Evolutionary conservation across 2,329 filamentous ascomycete genomes (phyloP), one percentile per base, ranked within the genome.

Genomic region (Neospermospora avenae): DNA sequence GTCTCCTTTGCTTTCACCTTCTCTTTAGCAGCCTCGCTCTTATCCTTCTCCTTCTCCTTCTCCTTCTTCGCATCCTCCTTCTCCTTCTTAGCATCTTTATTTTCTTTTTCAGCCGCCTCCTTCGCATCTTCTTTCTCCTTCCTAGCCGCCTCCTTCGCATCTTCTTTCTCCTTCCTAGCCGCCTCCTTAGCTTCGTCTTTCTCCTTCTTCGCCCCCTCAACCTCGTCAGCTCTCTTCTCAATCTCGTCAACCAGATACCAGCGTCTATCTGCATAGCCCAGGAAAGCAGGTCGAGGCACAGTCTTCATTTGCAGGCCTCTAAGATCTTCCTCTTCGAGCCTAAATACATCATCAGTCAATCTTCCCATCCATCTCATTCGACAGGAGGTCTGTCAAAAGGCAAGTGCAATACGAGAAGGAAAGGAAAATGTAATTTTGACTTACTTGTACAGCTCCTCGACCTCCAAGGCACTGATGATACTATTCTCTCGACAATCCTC

Each of bases 161-260:
- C 46, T 44, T 60, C 58, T 31, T 54, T 63, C 49, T 56, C 45
- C 24, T 46, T 51, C 18, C 37, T 52, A 3, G 34, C 45, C 16
- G 28, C 28, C 28, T 31, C 28, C 11, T 31, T 31, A 6, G 28
- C 28, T 5, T 45, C 42, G 3, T 35, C 55, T 49, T 60, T 60
- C 53, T 51, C 60, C 41, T 52, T 20, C 14, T 37, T 45, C 18
- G 56, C n/a, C 55, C 48, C 31, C 39, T 58, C 35, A 16, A 53
- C 51, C 16, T 48, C 28, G 6, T 46, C 31, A 11, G 55, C 58
- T 28, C 58, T 44, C 52, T 57, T 24, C 56, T 59, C 42, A 1
- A 63, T 49, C 3, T 63, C 52, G 7, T 37, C 34, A 8, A 59
- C 45, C 3, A 61, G 34, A 49, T 61, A 63, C 61, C 61, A 63